Evolutionary conservation across 441 rosid species (phyloP).

Genomic region (Mallotus repandus): DNA sequence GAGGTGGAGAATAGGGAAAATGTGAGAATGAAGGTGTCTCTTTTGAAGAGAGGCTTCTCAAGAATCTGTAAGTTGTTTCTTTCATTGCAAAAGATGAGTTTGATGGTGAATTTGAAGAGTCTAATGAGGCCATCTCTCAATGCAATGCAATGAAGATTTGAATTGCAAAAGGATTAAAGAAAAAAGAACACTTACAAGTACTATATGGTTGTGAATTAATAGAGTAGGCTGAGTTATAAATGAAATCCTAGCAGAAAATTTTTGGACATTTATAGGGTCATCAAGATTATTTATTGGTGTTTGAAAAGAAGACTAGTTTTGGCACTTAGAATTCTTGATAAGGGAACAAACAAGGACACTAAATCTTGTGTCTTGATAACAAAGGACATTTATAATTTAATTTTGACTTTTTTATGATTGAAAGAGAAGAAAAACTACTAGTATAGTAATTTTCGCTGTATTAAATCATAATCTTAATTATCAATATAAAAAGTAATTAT

Average conservation of each 20-base stretch:
- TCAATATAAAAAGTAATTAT: no score
- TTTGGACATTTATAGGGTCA: no score
- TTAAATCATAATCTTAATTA: no score
- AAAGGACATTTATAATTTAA: no score
- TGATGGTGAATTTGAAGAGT: slow-evolving; percentile 34
- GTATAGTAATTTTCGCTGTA: no score
- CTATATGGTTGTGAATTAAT: neutral
- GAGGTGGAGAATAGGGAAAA: slow-evolving; percentile 32
- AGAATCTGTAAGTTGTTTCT: slow-evolving; percentile 23
- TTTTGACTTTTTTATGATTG: no score
- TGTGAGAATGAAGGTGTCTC: slow-evolving; percentile 33
- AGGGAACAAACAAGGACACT: no score
- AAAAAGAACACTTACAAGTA: neutral
- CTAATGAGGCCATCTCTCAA: slow-evolving; percentile 31
- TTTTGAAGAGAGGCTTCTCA: slow-evolving; percentile 36
- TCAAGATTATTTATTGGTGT: no score
- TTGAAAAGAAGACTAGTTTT: no score
- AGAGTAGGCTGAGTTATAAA: slow-evolving; percentile 3
- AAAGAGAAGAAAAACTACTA: no score
- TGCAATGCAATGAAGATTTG: slow-evolving; percentile 11
- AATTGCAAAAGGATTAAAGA: neutral
- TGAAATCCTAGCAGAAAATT: neutral
- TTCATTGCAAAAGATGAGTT: slow-evolving; percentile 36
- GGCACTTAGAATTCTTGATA: no score
- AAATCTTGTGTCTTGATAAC: no score